Evolutionary conservation across 129 eudicot species (phyloP).

Genomic region (Ambrosia artemisiifolia): DNA sequence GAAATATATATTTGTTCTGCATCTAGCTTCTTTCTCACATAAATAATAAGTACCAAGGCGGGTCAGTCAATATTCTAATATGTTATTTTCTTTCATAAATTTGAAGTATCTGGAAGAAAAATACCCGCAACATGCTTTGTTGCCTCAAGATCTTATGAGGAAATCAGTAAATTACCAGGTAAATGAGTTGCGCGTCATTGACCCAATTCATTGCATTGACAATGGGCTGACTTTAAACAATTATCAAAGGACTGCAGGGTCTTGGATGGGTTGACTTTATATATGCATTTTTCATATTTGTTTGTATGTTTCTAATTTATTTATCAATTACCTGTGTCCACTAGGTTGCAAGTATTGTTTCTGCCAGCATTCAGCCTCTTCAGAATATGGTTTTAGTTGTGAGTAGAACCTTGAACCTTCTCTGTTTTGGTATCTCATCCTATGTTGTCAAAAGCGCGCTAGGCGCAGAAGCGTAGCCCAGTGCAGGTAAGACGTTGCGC

Average conservation of each 20-base stretch:
- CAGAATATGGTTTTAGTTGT: slow-evolving; percentile 57
- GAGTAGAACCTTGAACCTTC: slow-evolving; percentile 17
- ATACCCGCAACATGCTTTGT: slow-evolving; percentile 68
- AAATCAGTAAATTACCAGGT: slow-evolving; percentile 81
- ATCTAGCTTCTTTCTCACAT: slow-evolving; percentile 6
- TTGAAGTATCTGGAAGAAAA: slow-evolving; percentile 88
- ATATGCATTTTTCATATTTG: slow-evolving; percentile 1
- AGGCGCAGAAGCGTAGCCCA: too few relatives aligned
- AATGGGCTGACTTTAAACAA: not conserved
- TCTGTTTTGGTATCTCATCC: not conserved
- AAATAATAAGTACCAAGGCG: not conserved
- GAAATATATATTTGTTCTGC: slow-evolving; percentile 3
- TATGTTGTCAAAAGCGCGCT: too few relatives aligned
- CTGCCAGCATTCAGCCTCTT: slow-evolving; percentile 81
- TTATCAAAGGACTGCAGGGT: not conserved
- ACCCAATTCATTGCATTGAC: not conserved
- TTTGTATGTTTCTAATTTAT: not conserved
- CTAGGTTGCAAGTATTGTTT: slow-evolving; percentile 79
- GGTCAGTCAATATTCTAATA: not conserved
- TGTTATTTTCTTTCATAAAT: not conserved
- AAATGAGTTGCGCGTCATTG: not conserved
- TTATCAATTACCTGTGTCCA: slow-evolving; percentile 4
- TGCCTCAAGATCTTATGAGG: slow-evolving; percentile 62
- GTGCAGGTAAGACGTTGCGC: too few relatives aligned
- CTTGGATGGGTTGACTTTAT: slow-evolving; percentile 7